These are phyloP conservation scores for Zygotorulaspora sp. DNA, from an alignment of 805 yeast species.

Conservation along the genomic window DNA sequence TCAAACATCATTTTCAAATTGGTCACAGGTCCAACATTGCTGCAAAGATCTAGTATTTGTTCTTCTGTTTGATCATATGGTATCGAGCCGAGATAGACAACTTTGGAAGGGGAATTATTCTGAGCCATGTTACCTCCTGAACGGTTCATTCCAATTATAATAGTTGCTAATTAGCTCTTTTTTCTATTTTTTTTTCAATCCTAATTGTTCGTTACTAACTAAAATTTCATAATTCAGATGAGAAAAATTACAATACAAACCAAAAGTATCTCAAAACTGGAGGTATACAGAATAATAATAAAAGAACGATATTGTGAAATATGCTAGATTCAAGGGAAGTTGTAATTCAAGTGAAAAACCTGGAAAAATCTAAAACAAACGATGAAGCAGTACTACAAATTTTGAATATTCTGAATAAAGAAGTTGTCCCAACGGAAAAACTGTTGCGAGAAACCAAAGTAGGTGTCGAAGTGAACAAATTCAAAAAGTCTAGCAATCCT, in stretches of 20 bases:
- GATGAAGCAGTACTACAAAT: conserved; percentile 65
- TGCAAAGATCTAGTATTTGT: conserved; percentile 81
- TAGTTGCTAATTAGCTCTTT: not conserved
- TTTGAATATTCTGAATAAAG: conserved; percentile 58
- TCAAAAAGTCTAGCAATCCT: conserved; percentile 59
- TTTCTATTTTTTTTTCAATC: not conserved
- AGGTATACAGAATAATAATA: no score
- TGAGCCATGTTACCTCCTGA: conserved; percentile 14
- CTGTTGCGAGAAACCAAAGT: conserved; percentile 85
- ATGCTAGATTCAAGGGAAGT: conserved; percentile 74
- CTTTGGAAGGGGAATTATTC: conserved; percentile 35
- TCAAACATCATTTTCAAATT: conserved; percentile 76
- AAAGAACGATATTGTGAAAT: no score
- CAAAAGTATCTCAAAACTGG: no score
- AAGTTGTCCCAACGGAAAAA: conserved; percentile 77
- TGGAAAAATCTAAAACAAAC: conserved; percentile 62
- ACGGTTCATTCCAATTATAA: conserved; percentile 13
- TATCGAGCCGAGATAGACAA: conserved; percentile 76
- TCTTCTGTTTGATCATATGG: conserved; percentile 94
- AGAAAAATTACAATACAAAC: not conserved
- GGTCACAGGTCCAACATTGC: conserved; percentile 83
- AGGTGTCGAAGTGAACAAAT: conserved; percentile 94
- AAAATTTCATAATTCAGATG: not conserved
- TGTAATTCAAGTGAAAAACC: conserved; percentile 57
- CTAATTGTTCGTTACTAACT: no score